Evolutionary conservation across 306 rosid genomes (phyloP), one percentile per base, ranked within the genome.

Genomic region (Quercus robur): DNA sequence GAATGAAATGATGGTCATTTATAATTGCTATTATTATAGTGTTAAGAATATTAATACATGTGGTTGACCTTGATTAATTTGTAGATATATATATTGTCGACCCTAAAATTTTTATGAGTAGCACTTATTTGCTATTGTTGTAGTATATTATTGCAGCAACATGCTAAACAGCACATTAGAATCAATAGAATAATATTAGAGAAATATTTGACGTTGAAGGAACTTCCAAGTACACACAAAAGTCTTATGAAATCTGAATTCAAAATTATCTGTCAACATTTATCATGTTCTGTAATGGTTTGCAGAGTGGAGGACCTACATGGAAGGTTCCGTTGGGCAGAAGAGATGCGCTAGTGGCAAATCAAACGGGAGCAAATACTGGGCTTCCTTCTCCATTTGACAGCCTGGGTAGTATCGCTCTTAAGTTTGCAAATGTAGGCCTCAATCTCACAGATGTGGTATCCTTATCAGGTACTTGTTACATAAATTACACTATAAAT

Each of bases 301-400:
- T 80, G 76, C 66, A 94, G 98, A 91, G 97, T 76, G 97, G 97
- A 78, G 98, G 98, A 61, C 93, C 87, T 15, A 59, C 84, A 41
- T 94, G 97, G 98, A 87, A 10, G 68, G 95, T 94, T 77, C 51
- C 66, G 19, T 68, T 90, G 28, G 98, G 98, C 61, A 75, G 98
- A 85, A 87, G 98, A 78, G 98, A 94, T 82, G 98, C 95, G 30
- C 49, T 88, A 4, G 71, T 87, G 75, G 85, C 97, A 41, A 94
- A 90, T 26, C 85, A 80, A 56, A 71, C 89, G 9, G 85, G 87
- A 20, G 95, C 97, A 35, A 83, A 87, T 62, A 7, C 0, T 5
- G 83, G 0, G 5, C 89, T 94, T 76, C 98, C 97, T 58, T 31
- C 88, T 55, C 98, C 98, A 38, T 86, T 84, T 75, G 94, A 94